Evolutionary conservation across 768 basidiomycete genomes (phyloP).

Genomic region (Boletus tomentosulus): DNA sequence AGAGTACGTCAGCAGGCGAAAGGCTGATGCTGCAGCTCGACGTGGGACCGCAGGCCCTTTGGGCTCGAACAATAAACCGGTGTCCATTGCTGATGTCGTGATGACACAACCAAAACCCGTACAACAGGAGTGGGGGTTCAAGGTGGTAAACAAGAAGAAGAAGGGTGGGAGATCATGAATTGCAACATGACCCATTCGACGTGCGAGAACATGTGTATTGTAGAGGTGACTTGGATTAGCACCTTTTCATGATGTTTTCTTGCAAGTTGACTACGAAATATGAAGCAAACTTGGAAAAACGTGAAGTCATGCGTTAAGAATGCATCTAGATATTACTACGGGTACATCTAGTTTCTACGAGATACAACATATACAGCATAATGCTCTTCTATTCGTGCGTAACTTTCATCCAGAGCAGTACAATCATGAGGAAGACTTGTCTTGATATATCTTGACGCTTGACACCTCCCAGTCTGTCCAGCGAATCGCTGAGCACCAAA

Average conservation of each 20-base stretch:
- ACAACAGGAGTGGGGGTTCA: slow-evolving; percentile 83
- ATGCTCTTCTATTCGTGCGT: slow-evolving; percentile 12
- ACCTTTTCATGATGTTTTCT: slow-evolving; percentile 3
- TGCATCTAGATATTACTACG: slow-evolving; percentile 10
- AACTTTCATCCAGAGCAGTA: background rate
- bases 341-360: slow-evolving; percentile 20
- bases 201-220: slow-evolving; percentile 6
- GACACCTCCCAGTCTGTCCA: slow-evolving; percentile 75
- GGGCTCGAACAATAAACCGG: slow-evolving; percentile 41
- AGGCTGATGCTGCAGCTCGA: slow-evolving; percentile 65
- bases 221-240: slow-evolving; percentile 24
- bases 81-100: slow-evolving; percentile 86
- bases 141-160: slow-evolving; percentile 95
- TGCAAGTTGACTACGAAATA: background rate
- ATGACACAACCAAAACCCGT: slow-evolving; percentile 79
- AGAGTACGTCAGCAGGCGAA: slow-evolving; percentile 85
- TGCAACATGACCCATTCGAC: background rate
- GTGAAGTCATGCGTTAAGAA: background rate
- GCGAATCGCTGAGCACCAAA: slow-evolving; percentile 1
- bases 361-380: slow-evolving; percentile 12
- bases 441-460: slow-evolving; percentile 70
- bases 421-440: slow-evolving; percentile 22
- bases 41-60: slow-evolving; percentile 42
- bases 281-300: background rate
- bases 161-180: slow-evolving; percentile 59